Evolutionary conservation across 2,329 filamentous ascomycete genomes (phyloP), one percentile per base, ranked within the genome.

Genomic region (Knufia petricola): DNA sequence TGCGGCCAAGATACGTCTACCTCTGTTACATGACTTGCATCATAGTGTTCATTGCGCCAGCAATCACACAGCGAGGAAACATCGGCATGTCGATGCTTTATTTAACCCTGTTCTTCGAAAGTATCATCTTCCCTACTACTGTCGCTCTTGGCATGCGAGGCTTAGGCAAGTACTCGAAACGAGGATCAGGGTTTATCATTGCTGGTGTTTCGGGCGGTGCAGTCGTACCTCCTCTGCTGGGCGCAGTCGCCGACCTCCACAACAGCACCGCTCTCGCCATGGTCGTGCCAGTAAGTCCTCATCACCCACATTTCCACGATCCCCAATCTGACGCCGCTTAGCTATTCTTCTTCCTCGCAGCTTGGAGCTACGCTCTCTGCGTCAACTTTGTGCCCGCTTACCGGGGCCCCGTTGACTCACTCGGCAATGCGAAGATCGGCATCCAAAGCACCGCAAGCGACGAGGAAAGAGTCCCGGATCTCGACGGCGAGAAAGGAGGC

Each of bases 31-130:
- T 88, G 51, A 75, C 72, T 1, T 61, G 69, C 21, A 79, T 78
- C 56, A 76, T 87, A 60, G 71, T 84, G 34, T 68, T 86, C 57
- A 64, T 74, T 40, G 68, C 71, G 1, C 72, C 73, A 0, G 61
- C 69, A 1, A 74, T 73, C 20, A 47, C 44, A 30, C 44, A 47
- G 23, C 32, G 44, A 38, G 72, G 70, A 0, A 23, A 68, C 73
- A 50, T 60, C 63, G 23, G 64, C 65, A 21, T 68, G 74, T 54
- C 66, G 61, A 81, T 85, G 55, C 68, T 84, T 1, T 71, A 81
- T 31, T 58, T 88, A n/a, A 84, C 84, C 52, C 81, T 86, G 55
- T 86, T 94, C 64, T 86, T 85, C 59, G 86, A 89, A 63, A 84
- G 82, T 0, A 85, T 87, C 40, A 78, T 86, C 56, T 94, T 85